Evolutionary conservation across 1,284 basidiomycete genomes (phyloP).

Genomic region (Naganishia liquefaciens): DNA sequence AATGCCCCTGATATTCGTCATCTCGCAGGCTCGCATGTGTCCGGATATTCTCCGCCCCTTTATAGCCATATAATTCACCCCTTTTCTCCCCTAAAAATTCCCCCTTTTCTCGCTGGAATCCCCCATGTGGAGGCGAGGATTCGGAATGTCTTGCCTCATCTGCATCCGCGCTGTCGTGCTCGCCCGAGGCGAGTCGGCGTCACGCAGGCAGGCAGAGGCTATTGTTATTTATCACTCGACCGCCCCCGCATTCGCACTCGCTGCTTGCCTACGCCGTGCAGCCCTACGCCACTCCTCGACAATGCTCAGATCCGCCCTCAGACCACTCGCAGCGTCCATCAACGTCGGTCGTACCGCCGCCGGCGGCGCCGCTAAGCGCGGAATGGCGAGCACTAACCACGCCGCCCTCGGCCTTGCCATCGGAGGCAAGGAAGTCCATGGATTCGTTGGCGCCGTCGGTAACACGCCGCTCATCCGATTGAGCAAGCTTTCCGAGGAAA

Average conservation of each 20-base stretch:
- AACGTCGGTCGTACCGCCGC: background rate
- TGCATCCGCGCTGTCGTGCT: slow-evolving; percentile 13
- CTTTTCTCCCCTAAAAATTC: too few species aligned
- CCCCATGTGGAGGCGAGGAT: background rate
- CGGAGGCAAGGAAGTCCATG: slow-evolving; percentile 28
- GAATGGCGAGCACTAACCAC: slow-evolving; percentile 14
- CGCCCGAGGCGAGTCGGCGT: too few species aligned
- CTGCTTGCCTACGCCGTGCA: too few species aligned
- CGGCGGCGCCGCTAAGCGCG: too few species aligned
- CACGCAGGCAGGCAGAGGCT: background rate
- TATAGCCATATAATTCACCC: too few species aligned
- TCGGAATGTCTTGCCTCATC: background rate
- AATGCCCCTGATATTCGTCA: too few species aligned
- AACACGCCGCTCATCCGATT: slow-evolving; percentile 91
- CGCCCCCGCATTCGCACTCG: background rate
- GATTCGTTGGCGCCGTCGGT: slow-evolving; percentile 31
- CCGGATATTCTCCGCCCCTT: too few species aligned
- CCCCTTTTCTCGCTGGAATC: too few species aligned
- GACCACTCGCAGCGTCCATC: slow-evolving; percentile 33
- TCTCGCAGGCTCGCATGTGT: too few species aligned
- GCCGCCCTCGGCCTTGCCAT: slow-evolving; percentile 2
- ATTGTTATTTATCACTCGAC: slow-evolving; percentile 3
- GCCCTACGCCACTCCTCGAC: background rate
- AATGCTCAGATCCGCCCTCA: slow-evolving; percentile 33
- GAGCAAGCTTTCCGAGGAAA: slow-evolving; percentile 79